A percentile compares a stretch with the other conserved stretches of the same genome.
Evolutionary conservation across 2,329 filamentous ascomycete genomes (phyloP).

Genomic region (Tolypocladium album): DNA sequence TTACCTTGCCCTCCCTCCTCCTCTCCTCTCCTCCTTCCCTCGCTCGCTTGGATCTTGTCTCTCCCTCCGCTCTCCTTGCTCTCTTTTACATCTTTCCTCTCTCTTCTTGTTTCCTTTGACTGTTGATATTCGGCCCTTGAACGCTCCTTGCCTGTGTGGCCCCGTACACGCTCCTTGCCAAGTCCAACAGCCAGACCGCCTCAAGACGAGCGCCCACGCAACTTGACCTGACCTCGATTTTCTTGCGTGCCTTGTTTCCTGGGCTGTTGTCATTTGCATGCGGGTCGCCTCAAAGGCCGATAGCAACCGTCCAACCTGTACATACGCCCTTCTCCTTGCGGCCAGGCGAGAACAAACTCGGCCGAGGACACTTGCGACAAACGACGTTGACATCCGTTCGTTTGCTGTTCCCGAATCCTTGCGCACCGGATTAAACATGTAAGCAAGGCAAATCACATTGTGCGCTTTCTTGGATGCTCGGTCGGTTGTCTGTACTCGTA

Average conservation of each 20-base stretch:
- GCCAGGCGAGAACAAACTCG: background rate
- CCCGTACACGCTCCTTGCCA: constrained; percentile 2
- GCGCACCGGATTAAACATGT: constrained; percentile 1
- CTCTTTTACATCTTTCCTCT: constrained; percentile 4
- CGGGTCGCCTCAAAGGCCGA: background rate
- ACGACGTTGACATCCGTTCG: background rate
- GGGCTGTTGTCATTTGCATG: background rate
- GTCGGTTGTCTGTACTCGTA: background rate
- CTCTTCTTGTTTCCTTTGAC: constrained; percentile 5
- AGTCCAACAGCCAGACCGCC: background rate
- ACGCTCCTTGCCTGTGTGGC: background rate
- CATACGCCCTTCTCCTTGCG: background rate
- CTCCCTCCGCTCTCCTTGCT: constrained; percentile 8
- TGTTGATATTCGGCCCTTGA: constrained; percentile 4
- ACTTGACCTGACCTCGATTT: background rate
- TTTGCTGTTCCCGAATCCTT: background rate
- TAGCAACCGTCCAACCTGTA: background rate
- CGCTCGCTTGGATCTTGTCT: background rate
- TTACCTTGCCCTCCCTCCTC: constrained; percentile 1
- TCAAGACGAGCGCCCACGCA: background rate
- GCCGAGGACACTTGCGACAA: background rate
- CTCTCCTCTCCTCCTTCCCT: constrained; percentile 3
- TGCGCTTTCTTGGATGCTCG: background rate
- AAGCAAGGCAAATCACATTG: constrained; percentile 1
- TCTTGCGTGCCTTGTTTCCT: background rate